Conservation (phyloP, 106 monocot genomes). For the Dendrobium nobile region DNA sequence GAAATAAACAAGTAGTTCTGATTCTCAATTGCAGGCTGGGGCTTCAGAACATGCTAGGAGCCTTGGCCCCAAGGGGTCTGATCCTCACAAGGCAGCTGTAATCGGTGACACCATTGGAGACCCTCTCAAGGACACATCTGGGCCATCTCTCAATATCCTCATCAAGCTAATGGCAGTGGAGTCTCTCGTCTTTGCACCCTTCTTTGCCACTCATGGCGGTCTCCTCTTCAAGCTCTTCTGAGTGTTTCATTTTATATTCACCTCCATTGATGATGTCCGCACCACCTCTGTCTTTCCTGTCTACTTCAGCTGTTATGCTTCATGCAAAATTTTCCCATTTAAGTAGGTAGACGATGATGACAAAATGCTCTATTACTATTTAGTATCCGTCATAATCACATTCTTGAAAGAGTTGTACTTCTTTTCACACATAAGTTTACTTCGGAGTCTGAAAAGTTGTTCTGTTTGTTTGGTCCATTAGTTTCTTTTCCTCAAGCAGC, state of each 20-base stretch:
- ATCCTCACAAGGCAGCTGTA: slow-evolving; percentile 87
- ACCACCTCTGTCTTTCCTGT: background rate
- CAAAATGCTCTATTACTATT: background rate
- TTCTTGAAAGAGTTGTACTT: background rate
- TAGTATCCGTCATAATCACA: background rate
- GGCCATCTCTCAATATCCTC: slow-evolving; percentile 91
- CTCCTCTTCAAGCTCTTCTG: slow-evolving; percentile 72
- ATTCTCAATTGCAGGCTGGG: slow-evolving; percentile 46
- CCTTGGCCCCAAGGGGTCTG: slow-evolving; percentile 87
- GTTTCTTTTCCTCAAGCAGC: too few relatives aligned
- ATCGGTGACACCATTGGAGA: slow-evolving; percentile 95
- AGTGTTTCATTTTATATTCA: background rate
- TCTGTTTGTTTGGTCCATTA: too few relatives aligned
- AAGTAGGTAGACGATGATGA: slow-evolving; percentile 10
- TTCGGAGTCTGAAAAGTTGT: too few relatives aligned
- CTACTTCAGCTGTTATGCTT: background rate
- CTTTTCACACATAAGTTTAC: background rate
- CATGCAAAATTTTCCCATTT: background rate
- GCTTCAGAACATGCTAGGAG: slow-evolving; percentile 72
- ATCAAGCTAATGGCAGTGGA: slow-evolving; percentile 99
- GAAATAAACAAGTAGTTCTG: background rate
- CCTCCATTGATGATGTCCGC: background rate
- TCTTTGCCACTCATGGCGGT: slow-evolving; percentile 86
- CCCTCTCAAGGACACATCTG: slow-evolving; percentile 95
- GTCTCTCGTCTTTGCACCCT: slow-evolving; percentile 91